Evolutionary conservation across 2,329 filamentous ascomycete species (phyloP), one percentile per base, ranked within the genome.

Genomic region (Ophiostoma australiae): DNA sequence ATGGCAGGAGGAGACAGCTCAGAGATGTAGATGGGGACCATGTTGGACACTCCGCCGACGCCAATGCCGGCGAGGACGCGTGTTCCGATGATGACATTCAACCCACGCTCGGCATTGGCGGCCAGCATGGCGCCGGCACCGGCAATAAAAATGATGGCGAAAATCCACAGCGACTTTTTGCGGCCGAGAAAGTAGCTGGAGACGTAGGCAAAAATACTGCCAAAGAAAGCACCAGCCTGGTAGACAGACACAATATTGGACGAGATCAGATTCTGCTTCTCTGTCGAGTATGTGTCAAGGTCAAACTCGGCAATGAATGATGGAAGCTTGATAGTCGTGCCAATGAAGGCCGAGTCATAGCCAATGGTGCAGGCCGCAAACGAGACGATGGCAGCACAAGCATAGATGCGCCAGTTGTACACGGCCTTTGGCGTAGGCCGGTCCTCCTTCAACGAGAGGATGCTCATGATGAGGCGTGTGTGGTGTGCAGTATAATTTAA

Each of bases 191-290:
- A 91, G 81, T 90, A 88, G 39, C 86, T 88, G 44, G 87, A 84
- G 10, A 82, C 84, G 75, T 91, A 93, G 71, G 88, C 90, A 72
- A 86, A 84, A 58, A 93, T 80, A n/a, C 89, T 87, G 69, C 92
- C 92, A 75, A 94, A 94, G 81, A 95, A 94, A 72, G 91, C 91
- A 72, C 91, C 91, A 11, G 91, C 92, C 79, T 94, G 92, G 81
- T 92, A 94, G 70, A 90, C 86, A 35, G 90, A 93, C 69, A 93
- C 91, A 73, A 94, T 93, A 78, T 94, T 94, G 76, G 89, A 83
- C 76, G 88, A 89, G 67, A 91, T 81, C 4, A 91, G 79, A 39
- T 88, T 84, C 35, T 88, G 80, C n/a, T 85, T 77, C 3, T 76
- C 70, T 0, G 77, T 70, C 4, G 77, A 79, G 80, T 89, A 85